A percentile compares a stretch with the other conserved stretches of the same genome.
Evolutionary conservation across 2,329 filamentous ascomycete genomes (phyloP).

Genomic region (Trichoderma aggressivum): DNA sequence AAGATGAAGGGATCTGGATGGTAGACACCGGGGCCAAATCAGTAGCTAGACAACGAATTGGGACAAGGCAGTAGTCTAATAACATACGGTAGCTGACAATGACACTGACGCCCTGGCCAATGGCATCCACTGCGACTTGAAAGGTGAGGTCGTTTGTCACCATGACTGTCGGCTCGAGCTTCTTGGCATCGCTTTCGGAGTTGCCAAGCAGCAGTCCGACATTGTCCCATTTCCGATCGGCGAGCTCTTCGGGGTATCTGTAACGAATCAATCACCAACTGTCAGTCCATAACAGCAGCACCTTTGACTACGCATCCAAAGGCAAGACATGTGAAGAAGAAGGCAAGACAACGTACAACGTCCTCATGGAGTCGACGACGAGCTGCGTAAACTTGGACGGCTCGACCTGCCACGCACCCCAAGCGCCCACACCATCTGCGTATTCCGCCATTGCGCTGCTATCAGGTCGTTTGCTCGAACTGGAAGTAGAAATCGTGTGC

Average conservation of each 20-base stretch:
- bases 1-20: constrained; percentile 92
- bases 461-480: background rate
- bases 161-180: constrained; percentile 41
- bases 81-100: constrained; percentile 80
- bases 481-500: background rate
- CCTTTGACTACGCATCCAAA: background rate
- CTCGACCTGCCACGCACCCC: constrained; percentile 41
- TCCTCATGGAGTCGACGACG: constrained; percentile 78
- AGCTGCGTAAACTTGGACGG: constrained; percentile 44
- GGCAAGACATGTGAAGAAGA: background rate
- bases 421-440: constrained; percentile 29
- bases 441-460: constrained; percentile 22
- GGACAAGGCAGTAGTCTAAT: background rate
- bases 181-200: constrained; percentile 32
- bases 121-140: constrained; percentile 85
- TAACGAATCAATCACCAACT: background rate
- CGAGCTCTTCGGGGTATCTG: constrained; percentile 85
- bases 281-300: background rate
- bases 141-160: constrained; percentile 86
- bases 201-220: constrained; percentile 72
- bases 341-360: constrained; percentile 55
- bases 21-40: background rate
- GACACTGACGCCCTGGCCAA: constrained; percentile 69
- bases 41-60: background rate
- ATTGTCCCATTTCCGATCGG: constrained; percentile 92